Conservation (phyloP, 106 monocot genomes). For the Dendrobium officinale region DNA sequence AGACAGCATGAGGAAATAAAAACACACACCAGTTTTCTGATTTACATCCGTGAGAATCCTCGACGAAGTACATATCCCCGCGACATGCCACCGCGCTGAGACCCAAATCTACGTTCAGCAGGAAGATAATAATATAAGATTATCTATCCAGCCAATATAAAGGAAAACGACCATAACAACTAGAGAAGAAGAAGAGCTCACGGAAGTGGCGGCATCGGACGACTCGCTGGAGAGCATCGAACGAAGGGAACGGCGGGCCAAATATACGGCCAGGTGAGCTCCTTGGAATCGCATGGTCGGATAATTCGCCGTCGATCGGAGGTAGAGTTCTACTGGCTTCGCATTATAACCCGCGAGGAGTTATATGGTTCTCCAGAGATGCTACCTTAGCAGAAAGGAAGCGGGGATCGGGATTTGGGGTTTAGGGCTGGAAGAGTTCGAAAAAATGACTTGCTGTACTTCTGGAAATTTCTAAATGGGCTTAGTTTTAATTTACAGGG, state of each 20-base stretch:
- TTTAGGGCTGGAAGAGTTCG: no score
- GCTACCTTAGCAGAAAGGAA: background rate
- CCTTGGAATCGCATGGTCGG: constrained; percentile 26
- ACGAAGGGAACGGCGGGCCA: constrained; percentile 24
- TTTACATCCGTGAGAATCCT: constrained; percentile 6
- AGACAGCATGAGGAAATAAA: background rate
- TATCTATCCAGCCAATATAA: background rate
- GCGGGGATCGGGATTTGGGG: background rate
- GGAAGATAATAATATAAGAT: background rate
- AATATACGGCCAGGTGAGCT: constrained; percentile 22
- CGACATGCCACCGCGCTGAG: constrained; percentile 11
- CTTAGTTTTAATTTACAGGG: background rate
- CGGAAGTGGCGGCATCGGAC: constrained; percentile 4
- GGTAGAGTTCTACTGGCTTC: constrained; percentile 1
- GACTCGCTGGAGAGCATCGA: constrained; percentile 11
- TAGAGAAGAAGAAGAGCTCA: constrained; percentile 8
- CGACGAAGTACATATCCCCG: constrained; percentile 31
- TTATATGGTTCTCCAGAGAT: background rate
- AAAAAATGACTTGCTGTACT: no score
- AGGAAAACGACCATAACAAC: background rate
- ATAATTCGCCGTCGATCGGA: background rate
- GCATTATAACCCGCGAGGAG: background rate
- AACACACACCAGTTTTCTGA: constrained; percentile 20
- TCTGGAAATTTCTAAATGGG: background rate
- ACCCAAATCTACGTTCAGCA: constrained; percentile 9